phyloP scores from a whole-genome alignment of 441 rosid species.

The Populus hybrid region DNA sequence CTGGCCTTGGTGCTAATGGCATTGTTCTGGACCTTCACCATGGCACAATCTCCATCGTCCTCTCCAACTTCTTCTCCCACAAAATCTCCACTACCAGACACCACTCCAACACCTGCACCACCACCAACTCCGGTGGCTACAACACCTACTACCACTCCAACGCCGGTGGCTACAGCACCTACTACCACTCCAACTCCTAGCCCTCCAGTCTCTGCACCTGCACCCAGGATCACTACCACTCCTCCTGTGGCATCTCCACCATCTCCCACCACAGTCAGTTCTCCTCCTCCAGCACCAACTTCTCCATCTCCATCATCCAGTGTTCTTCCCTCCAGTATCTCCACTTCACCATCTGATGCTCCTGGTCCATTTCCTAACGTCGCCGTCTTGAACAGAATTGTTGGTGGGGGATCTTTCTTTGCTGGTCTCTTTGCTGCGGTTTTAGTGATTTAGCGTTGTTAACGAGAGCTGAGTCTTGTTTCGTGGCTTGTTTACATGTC shows the following conservation, averaged over 20 bases:
- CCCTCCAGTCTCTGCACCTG: no score
- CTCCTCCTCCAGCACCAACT: conserved; percentile 12
- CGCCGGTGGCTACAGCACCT: no score
- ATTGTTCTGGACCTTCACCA: conserved; percentile 24
- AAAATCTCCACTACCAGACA: background rate
- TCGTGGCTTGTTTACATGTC: background rate
- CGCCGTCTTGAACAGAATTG: conserved; percentile 13
- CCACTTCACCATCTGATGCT: conserved; percentile 2
- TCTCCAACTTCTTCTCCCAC: conserved; percentile 23
- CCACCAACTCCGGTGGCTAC: background rate
- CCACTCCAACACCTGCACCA: background rate
- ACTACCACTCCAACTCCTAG: no score
- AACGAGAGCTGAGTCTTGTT: background rate
- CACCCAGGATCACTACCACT: conserved; percentile 15
- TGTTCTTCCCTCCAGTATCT: conserved; percentile 8
- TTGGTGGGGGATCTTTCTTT: conserved; percentile 16
- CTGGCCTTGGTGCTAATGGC: conserved; percentile 20
- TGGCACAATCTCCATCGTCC: conserved; percentile 45
- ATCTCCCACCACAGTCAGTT: conserved; percentile 4
- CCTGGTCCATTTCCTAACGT: conserved; percentile 17
- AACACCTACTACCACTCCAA: no score
- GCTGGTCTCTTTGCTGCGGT: conserved; percentile 23
- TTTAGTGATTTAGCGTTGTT: conserved; percentile 4
- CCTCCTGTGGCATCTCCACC: conserved; percentile 9
- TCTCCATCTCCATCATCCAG: conserved; percentile 15